phyloP scores from a whole-genome alignment of 805 yeast species.

The Debaryomyces tyrocola region DNA sequence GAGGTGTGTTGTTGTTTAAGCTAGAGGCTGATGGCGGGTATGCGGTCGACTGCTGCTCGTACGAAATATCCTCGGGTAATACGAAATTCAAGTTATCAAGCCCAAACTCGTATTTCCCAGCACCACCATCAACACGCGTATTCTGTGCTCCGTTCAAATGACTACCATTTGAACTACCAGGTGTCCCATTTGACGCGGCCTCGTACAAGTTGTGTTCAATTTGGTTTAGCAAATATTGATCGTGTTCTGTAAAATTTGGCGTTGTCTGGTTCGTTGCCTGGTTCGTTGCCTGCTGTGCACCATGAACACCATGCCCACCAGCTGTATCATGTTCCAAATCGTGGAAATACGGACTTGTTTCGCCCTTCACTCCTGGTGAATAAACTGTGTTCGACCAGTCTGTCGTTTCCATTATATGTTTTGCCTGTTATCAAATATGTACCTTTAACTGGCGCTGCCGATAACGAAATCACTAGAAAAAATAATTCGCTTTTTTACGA shows the following conservation, averaged over 20 bases:
- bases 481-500: too few relatives aligned
- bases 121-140: not conserved
- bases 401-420: constrained; percentile 14
- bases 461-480: not conserved
- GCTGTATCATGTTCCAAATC: constrained; percentile 7
- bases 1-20: constrained; percentile 24
- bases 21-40: constrained; percentile 21
- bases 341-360: constrained; percentile 12
- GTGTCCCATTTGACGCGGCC: not conserved
- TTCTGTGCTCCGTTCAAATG: constrained; percentile 1
- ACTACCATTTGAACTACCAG: not conserved
- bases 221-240: constrained; percentile 27
- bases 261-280: not conserved
- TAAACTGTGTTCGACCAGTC: constrained; percentile 13
- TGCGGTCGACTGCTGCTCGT: constrained; percentile 20
- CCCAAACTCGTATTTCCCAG: constrained; percentile 20
- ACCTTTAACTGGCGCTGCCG: not conserved
- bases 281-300: too few relatives aligned
- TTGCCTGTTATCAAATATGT: not conserved
- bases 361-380: constrained; percentile 12
- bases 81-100: constrained; percentile 25
- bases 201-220: constrained; percentile 30
- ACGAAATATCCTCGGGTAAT: constrained; percentile 18
- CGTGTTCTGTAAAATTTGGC: constrained; percentile 21
- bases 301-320: not conserved